Conservation (phyloP, 1,139 yeast genomes). For the Hyphopichia fennica region DNA sequence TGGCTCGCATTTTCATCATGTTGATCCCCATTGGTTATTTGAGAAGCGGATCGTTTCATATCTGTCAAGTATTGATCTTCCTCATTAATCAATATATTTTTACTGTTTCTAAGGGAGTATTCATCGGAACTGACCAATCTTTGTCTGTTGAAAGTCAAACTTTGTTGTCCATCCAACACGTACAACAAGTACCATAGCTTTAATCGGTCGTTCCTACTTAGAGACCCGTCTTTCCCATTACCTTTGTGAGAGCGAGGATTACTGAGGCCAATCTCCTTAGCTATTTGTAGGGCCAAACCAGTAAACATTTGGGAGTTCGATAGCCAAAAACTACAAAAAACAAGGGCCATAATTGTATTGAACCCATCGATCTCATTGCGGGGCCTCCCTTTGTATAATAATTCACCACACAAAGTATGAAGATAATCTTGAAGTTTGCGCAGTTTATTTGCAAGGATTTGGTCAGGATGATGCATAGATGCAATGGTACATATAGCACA, state of each 20-base stretch:
- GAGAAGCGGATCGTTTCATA: constrained; percentile 1
- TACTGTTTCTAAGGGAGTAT: constrained; percentile 40
- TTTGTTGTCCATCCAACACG: constrained; percentile 69
- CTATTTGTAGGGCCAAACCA: constrained; percentile 65
- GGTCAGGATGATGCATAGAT: constrained; percentile 57
- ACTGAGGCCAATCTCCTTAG: constrained; percentile 54
- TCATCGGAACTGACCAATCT: constrained; percentile 54
- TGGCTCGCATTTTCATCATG: neutral
- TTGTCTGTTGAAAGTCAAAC: constrained; percentile 58
- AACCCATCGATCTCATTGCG: constrained; percentile 51
- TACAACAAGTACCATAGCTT: constrained; percentile 70
- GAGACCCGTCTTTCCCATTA: constrained; percentile 6
- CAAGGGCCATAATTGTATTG: constrained; percentile 60
- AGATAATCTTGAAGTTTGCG: constrained; percentile 40
- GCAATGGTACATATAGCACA: constrained; percentile 66
- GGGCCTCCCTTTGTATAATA: constrained; percentile 44
- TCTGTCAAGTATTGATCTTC: constrained; percentile 3
- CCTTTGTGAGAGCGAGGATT: constrained; percentile 23
- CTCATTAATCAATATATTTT: constrained; percentile 27
- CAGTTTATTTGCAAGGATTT: constrained; percentile 33
- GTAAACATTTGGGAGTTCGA: constrained; percentile 66
- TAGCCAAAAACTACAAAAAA: constrained; percentile 71
- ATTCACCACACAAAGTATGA: constrained; percentile 46
- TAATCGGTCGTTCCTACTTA: constrained; percentile 45
- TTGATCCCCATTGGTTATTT: neutral